Evolutionary conservation across 176 grass and related monocot species (phyloP).

Genomic region (Cymbopogon citratus): DNA sequence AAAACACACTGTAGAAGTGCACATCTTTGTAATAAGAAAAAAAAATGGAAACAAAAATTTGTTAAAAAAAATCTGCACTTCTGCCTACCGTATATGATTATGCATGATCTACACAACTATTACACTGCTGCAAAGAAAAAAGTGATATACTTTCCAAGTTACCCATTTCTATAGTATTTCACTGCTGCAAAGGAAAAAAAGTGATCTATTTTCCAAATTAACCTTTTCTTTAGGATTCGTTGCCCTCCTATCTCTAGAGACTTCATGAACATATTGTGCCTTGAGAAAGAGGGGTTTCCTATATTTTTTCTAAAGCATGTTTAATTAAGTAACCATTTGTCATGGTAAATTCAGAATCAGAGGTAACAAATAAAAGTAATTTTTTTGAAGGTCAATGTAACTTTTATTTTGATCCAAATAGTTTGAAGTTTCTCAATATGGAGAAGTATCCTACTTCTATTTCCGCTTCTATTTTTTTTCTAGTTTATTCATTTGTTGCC

Average conservation of each 20-base stretch:
- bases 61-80: not conserved
- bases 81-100: not conserved
- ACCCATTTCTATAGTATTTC: no score
- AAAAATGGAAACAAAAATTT: not conserved
- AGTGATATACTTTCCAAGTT: no score
- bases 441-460: not conserved
- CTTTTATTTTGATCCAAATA: not conserved
- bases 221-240: not conserved
- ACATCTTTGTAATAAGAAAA: not conserved
- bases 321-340: not conserved
- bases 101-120: not conserved
- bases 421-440: not conserved
- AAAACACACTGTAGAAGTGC: not conserved
- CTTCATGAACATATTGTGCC: not conserved
- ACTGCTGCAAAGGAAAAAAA: not conserved
- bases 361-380: not conserved
- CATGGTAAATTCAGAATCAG: not conserved
- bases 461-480: not conserved
- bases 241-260: not conserved
- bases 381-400: no score
- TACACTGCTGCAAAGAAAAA: no score
- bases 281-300: not conserved
- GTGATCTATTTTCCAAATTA: not conserved
- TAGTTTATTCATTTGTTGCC: not conserved
- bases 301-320: not conserved